phyloP scores from a whole-genome alignment of 306 rosid species.

The Gynostemma pentaphyllum region DNA sequence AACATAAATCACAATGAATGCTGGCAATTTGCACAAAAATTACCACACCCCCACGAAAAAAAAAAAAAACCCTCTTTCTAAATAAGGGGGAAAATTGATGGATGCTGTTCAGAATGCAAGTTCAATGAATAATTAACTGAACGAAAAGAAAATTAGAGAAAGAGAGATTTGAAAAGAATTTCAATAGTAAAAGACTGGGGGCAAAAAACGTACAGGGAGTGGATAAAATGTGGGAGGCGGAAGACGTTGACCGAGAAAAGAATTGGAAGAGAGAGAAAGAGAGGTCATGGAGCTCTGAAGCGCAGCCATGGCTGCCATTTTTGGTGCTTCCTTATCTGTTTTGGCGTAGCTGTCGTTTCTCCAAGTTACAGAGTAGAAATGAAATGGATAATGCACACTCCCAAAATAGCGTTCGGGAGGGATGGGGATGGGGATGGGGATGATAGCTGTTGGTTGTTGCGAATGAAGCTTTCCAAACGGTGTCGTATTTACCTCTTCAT shows the following conservation, averaged over 20 bases:
- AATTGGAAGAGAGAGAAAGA: slow-evolving; percentile 61
- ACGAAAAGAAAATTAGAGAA: neutral
- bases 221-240: slow-evolving; percentile 34
- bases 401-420: neutral
- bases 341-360: neutral
- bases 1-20: neutral
- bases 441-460: neutral
- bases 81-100: neutral
- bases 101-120: neutral
- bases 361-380: neutral
- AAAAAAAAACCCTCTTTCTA: neutral
- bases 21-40: neutral
- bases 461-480: neutral
- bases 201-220: slow-evolving; percentile 27
- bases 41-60: neutral
- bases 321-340: slow-evolving; percentile 15
- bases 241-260: slow-evolving; percentile 78
- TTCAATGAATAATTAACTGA: neutral
- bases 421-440: neutral
- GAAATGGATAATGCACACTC: slow-evolving; percentile 5
- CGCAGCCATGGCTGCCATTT: slow-evolving; percentile 86
- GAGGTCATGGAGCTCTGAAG: slow-evolving; percentile 70
- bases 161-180: neutral
- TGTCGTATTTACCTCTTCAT: neutral
- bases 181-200: neutral